Base-by-base conservation (phyloP, 176 grass and related monocot species). In the Oryza brachyantha region DNA sequence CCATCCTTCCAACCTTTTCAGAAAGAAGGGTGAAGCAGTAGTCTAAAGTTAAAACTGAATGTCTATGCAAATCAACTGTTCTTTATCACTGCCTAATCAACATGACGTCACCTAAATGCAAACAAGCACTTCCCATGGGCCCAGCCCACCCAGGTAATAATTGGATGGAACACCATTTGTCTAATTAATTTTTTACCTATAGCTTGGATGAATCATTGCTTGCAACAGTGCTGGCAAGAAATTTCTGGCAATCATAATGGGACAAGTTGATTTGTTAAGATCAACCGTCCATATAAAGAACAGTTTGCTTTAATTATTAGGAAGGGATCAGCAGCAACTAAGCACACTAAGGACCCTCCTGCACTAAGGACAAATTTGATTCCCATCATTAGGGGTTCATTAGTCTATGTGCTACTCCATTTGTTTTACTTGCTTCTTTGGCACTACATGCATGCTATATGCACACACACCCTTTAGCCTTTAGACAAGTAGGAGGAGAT, bases 21-120 rank as follows among this genome's bases (percentile, higher is more conserved):
- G 40, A 78, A 71, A 70, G 64, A 39, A 71, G 14, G 57, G 39
- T 52, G 54, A 79, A 72, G 42, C 1, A 8, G 12, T 42, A 64
- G 83, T 19, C 74, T 25, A 78, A 78, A 72, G 55, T 70, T 84
- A 48, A 62, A 62, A 62, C 5, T 45, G 64, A 35, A 58, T 5
- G n/a, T 57, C 52, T 57, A 13, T 77, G 28, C 37, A 84, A 77
- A 77, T 52, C 54, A 61, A 84, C 50, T 1, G 10, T 60, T 73
- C 45, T 77, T 46, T 16, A 50, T 52, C 48, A 52, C 48, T 52
- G 57, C 66, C 55, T 64, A 28, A 74, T 26, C 32, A 29, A 75
- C 55, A 72, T 85, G 83, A 85, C 42, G 83, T 66, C 75, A 85
- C 68, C 42, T 19, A 39, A 78, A 72, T 78, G 74, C 74, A 70